phyloP scores from a whole-genome alignment of 2,329 filamentous ascomycete species.

The Colletotrichum sp. region DNA sequence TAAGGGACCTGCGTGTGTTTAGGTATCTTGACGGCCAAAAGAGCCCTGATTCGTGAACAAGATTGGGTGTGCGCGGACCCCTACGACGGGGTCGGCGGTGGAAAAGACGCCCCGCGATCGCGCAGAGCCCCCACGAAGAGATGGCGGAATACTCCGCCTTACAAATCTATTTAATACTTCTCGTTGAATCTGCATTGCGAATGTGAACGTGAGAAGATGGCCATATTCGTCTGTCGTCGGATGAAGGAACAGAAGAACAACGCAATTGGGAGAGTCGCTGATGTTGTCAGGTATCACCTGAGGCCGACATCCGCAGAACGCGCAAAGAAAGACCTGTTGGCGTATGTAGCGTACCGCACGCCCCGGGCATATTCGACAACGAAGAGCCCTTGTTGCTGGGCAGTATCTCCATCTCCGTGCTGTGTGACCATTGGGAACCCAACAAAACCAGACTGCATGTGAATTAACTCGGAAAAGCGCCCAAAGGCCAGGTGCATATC shows the following conservation, averaged over 20 bases:
- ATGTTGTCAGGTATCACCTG: not conserved
- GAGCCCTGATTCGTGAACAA: not conserved
- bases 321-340: not conserved
- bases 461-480: not conserved
- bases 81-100: not conserved
- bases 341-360: not conserved
- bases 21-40: not conserved
- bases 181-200: not conserved
- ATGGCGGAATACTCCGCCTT: not conserved
- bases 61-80: not conserved
- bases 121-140: not conserved
- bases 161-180: not conserved
- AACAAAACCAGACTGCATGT: not conserved
- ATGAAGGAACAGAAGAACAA: not conserved
- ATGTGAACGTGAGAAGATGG: not conserved
- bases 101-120: not conserved
- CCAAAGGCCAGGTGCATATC: not conserved
- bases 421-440: not conserved
- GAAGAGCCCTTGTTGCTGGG: not conserved
- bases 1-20: not conserved
- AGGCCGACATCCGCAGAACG: not conserved
- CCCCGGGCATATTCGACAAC: not conserved
- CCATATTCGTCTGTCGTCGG: not conserved
- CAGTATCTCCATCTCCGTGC: not conserved
- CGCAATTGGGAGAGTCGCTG: not conserved